Evolutionary conservation across 2,329 filamentous ascomycete genomes (phyloP), one percentile per base, ranked within the genome.

Genomic region (Cercospora sp.): DNA sequence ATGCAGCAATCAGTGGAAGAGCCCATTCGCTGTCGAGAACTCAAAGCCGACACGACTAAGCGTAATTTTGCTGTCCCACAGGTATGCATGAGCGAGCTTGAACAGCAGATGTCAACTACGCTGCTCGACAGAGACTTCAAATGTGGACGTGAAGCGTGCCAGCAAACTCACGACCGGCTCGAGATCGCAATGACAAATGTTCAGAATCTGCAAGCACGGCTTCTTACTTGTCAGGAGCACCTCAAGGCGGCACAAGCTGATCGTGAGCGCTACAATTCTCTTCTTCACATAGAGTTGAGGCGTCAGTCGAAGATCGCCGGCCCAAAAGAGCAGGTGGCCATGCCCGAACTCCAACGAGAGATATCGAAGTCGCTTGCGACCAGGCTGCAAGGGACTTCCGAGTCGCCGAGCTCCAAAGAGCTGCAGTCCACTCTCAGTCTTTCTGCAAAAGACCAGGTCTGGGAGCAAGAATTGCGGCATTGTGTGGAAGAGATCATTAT

Each of bases 401-500:
- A 18, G 13, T 28, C 40, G 13, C 18, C 42, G 5, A 12, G n/a
- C 8, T 42, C 16, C 40, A 30, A 9, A 53, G 51, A 45, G 61
- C 53, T 26, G 42, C 13, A 42, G 28, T 48, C 42, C 63, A 16
- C 20, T 10, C 10, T 5, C 0, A 28, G 3, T n/a, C 13, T n/a
- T n/a, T 55, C 48, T 55, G 64, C 42, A 31, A 55, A 61, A n/a
- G 30, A n/a, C 36, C 48, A 57, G 20, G 26, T 60, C 16, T 70
- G 84, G 60, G 74, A 75, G 63, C 66, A 68, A 51, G 72, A 75
- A 53, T 60, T 75, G 7, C 62, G 75, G 58, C 67, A 75, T 40
- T 75, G 71, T 57, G 76, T 84, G 36, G 74, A 80, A n/a, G 82
- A 84, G 59, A 83, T 83, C 64, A 80, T 84, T 26, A 78, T 82